These are phyloP conservation scores for Botrytis tulipae DNA, from an alignment of 2,329 filamentous ascomycete genomes.

Conservation along the genomic window DNA sequence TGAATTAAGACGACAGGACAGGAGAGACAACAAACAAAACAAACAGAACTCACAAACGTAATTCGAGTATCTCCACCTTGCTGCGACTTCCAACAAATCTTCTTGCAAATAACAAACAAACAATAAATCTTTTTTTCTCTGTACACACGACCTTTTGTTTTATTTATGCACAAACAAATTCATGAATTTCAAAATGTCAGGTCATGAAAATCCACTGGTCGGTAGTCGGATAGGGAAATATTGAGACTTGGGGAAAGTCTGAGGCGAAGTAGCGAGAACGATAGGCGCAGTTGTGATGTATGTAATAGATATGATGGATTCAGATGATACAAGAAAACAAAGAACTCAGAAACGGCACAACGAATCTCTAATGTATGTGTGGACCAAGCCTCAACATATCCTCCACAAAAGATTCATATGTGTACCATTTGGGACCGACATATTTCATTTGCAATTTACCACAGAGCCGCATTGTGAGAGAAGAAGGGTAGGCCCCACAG, in stretches of 20 bases:
- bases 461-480: constrained; percentile 11
- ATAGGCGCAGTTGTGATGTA: constrained; percentile 2
- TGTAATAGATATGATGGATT: neutral
- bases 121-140: neutral
- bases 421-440: neutral
- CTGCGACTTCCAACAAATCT: constrained; percentile 9
- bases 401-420: constrained; percentile 17
- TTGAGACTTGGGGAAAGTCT: constrained; percentile 1
- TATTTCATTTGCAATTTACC: neutral
- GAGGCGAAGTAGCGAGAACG: constrained; percentile 6
- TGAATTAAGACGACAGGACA: neutral
- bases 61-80: constrained; percentile 14
- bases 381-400: constrained; percentile 7
- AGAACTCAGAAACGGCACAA: neutral
- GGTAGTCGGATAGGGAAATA: neutral
- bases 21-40: constrained; percentile 7
- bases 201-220: neutral
- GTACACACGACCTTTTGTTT: neutral
- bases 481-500: neutral
- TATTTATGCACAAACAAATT: constrained; percentile 4
- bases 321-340: neutral
- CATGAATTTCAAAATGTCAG: neutral
- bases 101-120: neutral
- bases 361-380: neutral
- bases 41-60: constrained; percentile 15